A percentile compares a stretch with the other conserved stretches of the same genome.
phyloP scores from a whole-genome alignment of 2,329 filamentous ascomycete species.

The Sphaerulina musiva region DNA sequence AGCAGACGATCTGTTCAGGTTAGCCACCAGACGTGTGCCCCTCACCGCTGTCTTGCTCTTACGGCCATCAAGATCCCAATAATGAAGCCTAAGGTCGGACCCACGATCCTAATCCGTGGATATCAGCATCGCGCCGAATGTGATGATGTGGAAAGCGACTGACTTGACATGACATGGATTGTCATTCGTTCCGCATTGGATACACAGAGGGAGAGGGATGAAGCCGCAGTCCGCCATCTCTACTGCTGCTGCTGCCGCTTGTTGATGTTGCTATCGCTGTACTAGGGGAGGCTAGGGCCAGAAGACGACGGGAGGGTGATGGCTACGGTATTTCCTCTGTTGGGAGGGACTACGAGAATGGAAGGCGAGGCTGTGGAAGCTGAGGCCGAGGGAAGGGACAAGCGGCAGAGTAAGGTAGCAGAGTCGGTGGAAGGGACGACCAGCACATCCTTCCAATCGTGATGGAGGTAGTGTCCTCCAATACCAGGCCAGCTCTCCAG shows the following conservation, averaged over 20 bases:
- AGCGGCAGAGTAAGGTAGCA: too few species aligned
- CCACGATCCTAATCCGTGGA: conserved; percentile 24
- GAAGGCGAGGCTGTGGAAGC: too few species aligned
- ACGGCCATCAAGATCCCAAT: conserved; percentile 32
- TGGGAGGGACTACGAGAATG: too few species aligned
- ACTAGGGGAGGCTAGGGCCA: too few species aligned
- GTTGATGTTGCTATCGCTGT: too few species aligned
- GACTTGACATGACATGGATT: conserved; percentile 36
- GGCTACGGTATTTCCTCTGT: too few species aligned
- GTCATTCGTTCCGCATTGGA: conserved; percentile 35
- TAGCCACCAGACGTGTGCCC: background rate
- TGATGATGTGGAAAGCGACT: background rate
- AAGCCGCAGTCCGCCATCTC: conserved; percentile 24
- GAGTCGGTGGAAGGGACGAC: too few species aligned
- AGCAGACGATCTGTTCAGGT: conserved; percentile 31
- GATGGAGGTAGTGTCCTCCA: too few species aligned
- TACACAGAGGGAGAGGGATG: conserved; percentile 32
- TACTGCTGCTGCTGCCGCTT: background rate
- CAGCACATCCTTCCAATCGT: too few species aligned
- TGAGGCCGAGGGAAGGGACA: too few species aligned
- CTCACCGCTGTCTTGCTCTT: conserved; percentile 8
- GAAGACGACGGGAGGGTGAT: too few species aligned
- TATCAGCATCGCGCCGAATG: background rate
- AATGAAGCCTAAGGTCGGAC: conserved; percentile 35
- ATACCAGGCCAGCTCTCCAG: too few species aligned